Evolutionary conservation across 2,329 filamentous ascomycete species (phyloP).

Genomic region (Microascus cirrosus): DNA sequence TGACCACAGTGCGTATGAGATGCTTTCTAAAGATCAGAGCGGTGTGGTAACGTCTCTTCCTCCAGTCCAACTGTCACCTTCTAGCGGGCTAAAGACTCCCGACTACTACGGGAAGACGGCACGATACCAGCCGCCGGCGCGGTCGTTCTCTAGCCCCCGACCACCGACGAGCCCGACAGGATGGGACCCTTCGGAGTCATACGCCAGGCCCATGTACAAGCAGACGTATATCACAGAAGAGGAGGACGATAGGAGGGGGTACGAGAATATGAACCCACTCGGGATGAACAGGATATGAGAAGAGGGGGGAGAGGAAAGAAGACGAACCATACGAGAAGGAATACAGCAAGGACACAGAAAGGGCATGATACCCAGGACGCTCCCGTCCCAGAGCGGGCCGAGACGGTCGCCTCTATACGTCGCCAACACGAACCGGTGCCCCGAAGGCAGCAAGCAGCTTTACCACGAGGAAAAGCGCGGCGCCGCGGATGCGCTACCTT

Average conservation of each 20-base stretch:
- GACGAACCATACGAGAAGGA: not conserved
- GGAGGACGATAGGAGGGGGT: constrained; percentile 5
- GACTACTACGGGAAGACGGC: constrained; percentile 46
- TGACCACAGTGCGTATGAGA: constrained; percentile 66
- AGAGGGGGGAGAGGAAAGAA: not conserved
- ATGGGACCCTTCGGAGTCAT: not conserved
- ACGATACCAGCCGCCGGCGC: constrained; percentile 40
- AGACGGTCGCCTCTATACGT: too few relatives aligned
- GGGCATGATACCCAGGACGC: not conserved
- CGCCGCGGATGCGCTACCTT: too few relatives aligned
- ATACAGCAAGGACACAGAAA: not conserved
- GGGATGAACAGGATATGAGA: constrained; percentile 44
- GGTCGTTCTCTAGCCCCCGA: constrained; percentile 45
- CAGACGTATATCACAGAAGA: constrained; percentile 8
- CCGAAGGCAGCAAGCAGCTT: too few relatives aligned
- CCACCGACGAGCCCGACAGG: constrained; percentile 22
- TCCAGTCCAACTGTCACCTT: constrained; percentile 15
- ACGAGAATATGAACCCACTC: constrained; percentile 39
- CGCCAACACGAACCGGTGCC: too few relatives aligned
- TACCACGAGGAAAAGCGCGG: too few relatives aligned
- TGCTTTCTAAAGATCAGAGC: constrained; percentile 54
- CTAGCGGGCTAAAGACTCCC: constrained; percentile 32
- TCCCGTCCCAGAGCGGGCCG: not conserved
- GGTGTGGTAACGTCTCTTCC: constrained; percentile 40
- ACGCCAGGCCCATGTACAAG: constrained; percentile 1